phyloP scores from a whole-genome alignment of 2,329 filamentous ascomycete genomes.

The Rhynchosporium graminicola region DNA sequence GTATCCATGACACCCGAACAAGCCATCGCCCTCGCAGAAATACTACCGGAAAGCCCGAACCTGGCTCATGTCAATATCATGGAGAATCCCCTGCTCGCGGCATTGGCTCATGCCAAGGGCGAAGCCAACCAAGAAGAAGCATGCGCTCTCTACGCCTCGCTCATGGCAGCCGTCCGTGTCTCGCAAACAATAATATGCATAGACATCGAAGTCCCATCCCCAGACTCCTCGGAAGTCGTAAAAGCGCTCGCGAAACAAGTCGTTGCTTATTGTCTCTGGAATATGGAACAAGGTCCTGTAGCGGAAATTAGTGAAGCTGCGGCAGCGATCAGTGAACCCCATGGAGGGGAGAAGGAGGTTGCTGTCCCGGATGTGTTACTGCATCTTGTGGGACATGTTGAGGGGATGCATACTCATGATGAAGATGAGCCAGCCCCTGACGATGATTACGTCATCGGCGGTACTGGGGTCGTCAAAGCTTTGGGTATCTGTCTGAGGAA shows the following conservation, averaged over 20 bases:
- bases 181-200: conserved; percentile 83
- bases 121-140: conserved; percentile 88
- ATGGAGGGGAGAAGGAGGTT: conserved; percentile 52
- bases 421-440: conserved; percentile 74
- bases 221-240: conserved; percentile 84
- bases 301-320: conserved; percentile 56
- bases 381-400: conserved; percentile 75
- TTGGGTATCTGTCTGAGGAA: conserved; percentile 88
- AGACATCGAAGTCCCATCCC: conserved; percentile 84
- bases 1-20: conserved; percentile 84
- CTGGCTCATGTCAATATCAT: conserved; percentile 86
- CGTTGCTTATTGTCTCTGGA: conserved; percentile 90
- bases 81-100: conserved; percentile 73
- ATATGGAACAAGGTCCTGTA: conserved; percentile 79
- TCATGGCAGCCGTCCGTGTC: conserved; percentile 83
- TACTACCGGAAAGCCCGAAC: conserved; percentile 78
- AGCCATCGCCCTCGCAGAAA: conserved; percentile 85
- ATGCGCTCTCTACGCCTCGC: conserved; percentile 86
- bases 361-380: conserved; percentile 81
- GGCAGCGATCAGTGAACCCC: conserved; percentile 38
- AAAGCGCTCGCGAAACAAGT: conserved; percentile 91
- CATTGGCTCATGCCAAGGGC: conserved; percentile 72
- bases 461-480: conserved; percentile 92
- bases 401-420: conserved; percentile 54
- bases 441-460: conserved; percentile 93